Base-by-base conservation (phyloP, 148 eudicot genomes). In the Fagopyrum esculentum region DNA sequence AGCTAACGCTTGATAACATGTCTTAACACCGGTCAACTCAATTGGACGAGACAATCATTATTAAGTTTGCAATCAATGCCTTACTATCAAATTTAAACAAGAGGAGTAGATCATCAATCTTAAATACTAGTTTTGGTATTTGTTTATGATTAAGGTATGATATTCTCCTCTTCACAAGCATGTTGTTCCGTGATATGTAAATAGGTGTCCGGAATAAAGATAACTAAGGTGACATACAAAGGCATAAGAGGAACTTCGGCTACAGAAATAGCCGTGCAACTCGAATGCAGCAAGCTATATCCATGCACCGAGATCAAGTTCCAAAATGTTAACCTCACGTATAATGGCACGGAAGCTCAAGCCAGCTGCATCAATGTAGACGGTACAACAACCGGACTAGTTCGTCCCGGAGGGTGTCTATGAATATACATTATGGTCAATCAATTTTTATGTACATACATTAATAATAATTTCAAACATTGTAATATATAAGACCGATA, bases 221-320 rank as follows among this genome's bases (percentile, higher is more conserved):
- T 71, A 11, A 46, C 29, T 11, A 49, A 71, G 9, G 74, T 71
- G 15, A 71, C 74, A 1, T 71, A 71, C 55, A 46, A 26, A 26
- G 54, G 43, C 6, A 17, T 71, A 6, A 46, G 55, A 13, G 74
- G 74, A 47, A 45, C 35, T 6, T 71, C 74, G 43, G 55, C 55
- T 30, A 49, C 51, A 45, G 9, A 17, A 45, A 2, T 71, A 6
- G 74, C 74, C 5, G 30, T 71, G 74, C 49, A 52, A 30, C 29
- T 73, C 17, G 75, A 73, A 29, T 73, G 75, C 17, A 73, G 52
- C 55, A 4, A 46, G 9, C n/a, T 71, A 8, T 49, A 46, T n/a
- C 74, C 74, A 19, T 71, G 74, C 74, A 66, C 71, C 19, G 71
- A 46, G 13, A 66, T 66, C 6, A 66, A 66, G 16, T 40, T 66